A percentile compares a stretch with the other conserved stretches of the same genome.
Conservation (phyloP, 164 flowering plant species). For the Dillenia suffruticosa region DNA sequence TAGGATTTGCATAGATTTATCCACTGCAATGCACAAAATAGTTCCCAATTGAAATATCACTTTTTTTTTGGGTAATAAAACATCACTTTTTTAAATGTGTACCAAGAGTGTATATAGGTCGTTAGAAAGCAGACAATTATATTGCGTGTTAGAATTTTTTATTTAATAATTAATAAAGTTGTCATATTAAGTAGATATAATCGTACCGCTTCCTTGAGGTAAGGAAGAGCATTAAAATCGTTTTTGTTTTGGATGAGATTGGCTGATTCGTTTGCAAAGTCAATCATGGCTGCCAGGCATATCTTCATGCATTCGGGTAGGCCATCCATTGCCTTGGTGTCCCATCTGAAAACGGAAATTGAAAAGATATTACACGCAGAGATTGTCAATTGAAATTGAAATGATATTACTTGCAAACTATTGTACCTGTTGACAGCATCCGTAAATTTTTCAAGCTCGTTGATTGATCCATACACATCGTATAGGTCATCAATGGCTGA, state of each 20-base stretch:
- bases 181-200: too few relatives aligned
- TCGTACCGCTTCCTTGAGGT: conserved; percentile 20
- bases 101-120: background rate
- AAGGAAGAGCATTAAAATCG: conserved; percentile 10
- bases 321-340: conserved; percentile 13
- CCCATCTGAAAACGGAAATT: conserved; percentile 24
- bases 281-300: conserved; percentile 19
- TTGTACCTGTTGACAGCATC: conserved; percentile 20
- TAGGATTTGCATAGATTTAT: conserved; percentile 17
- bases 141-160: too few relatives aligned
- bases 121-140: too few relatives aligned
- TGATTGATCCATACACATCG: conserved; percentile 27
- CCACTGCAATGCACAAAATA: conserved; percentile 15
- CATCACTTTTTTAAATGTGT: too few relatives aligned
- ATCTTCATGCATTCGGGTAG: conserved; percentile 30
- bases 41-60: too few relatives aligned
- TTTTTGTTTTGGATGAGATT: conserved; percentile 6
- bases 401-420: too few relatives aligned
- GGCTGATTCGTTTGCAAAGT: conserved; percentile 15
- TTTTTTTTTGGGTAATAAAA: too few relatives aligned
- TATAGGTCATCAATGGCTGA: conserved; percentile 25
- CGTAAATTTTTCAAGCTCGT: conserved; percentile 26
- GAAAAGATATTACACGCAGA: background rate
- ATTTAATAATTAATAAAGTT: too few relatives aligned
- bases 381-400: too few relatives aligned